phyloP scores from a whole-genome alignment of 2,329 filamentous ascomycete genomes.

The Penicillium sp. region DNA sequence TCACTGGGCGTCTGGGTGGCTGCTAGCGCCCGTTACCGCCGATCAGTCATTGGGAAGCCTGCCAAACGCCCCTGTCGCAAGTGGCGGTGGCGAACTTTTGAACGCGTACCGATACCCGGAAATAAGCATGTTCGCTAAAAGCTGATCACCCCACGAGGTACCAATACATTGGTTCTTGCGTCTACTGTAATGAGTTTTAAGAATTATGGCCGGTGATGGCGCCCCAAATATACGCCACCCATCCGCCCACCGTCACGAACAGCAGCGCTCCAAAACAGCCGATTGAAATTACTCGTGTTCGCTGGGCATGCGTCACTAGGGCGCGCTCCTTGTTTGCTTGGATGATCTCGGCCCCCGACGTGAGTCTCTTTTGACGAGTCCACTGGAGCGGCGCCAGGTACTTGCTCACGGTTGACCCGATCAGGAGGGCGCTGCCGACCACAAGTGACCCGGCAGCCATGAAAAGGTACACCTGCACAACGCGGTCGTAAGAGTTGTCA shows the following conservation, averaged over 20 bases:
- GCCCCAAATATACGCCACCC: constrained; percentile 61
- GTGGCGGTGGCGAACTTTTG: constrained; percentile 17
- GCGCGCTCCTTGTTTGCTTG: constrained; percentile 45
- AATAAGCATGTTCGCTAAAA: neutral
- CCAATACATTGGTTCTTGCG: neutral
- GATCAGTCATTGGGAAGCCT: neutral
- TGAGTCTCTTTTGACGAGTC: constrained; percentile 56
- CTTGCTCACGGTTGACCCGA: constrained; percentile 39
- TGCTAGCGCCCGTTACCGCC: neutral
- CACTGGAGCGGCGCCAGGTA: constrained; percentile 57
- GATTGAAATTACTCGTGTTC: constrained; percentile 46
- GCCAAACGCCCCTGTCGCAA: neutral
- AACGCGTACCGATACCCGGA: neutral
- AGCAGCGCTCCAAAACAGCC: constrained; percentile 47
- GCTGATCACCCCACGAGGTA: constrained; percentile 1
- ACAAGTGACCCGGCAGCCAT: constrained; percentile 52
- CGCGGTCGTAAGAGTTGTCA: constrained; percentile 56
- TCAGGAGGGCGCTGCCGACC: constrained; percentile 45
- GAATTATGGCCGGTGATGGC: constrained; percentile 54
- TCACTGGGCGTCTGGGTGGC: neutral
- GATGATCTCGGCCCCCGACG: constrained; percentile 45
- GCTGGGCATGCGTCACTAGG: constrained; percentile 34
- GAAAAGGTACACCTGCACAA: constrained; percentile 57
- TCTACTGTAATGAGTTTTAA: constrained; percentile 1
- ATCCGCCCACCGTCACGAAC: constrained; percentile 50